Conservation (phyloP, 495 filamentous ascomycete genomes). For the Tuber calosporum region DNA sequence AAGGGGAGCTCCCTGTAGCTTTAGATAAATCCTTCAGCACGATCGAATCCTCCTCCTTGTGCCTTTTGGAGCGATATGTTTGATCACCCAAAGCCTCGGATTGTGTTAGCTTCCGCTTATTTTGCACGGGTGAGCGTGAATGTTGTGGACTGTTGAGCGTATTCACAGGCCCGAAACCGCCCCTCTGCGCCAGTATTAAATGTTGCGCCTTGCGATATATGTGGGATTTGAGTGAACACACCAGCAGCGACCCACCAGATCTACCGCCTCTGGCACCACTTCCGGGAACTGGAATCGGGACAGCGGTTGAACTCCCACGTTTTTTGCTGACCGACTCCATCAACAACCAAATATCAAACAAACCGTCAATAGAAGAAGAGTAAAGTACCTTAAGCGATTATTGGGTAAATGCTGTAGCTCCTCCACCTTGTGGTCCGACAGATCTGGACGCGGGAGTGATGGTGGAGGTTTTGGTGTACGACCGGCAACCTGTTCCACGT, state of each 20-base stretch:
- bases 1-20: background rate
- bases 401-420: slow-evolving; percentile 1
- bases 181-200: background rate
- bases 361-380: background rate
- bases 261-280: background rate
- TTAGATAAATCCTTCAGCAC: background rate
- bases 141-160: background rate
- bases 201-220: background rate
- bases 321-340: background rate
- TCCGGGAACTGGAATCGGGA: background rate
- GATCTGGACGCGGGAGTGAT: background rate
- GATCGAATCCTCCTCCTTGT: background rate
- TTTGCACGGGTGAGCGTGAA: background rate
- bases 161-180: background rate
- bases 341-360: background rate
- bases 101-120: background rate
- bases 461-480: background rate
- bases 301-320: background rate
- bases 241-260: background rate
- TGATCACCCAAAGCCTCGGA: background rate
- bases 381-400: background rate
- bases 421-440: background rate
- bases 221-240: background rate
- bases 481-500: background rate
- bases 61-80: background rate